Evolutionary conservation across 257 asterid species (phyloP), one percentile per base, ranked within the genome.

Genomic region (Linaria vulgaris): DNA sequence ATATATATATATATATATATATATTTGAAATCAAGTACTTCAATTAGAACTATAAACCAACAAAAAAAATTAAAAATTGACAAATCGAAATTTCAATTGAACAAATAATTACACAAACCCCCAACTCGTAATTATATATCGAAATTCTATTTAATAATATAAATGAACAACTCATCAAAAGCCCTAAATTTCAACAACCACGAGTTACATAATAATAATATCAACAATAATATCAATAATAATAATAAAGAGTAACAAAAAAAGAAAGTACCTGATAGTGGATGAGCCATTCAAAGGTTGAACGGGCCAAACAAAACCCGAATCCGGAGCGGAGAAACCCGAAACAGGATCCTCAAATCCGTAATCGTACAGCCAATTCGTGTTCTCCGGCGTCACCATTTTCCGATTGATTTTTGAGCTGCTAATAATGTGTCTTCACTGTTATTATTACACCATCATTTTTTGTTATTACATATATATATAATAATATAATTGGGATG

Each of bases 291-390:
- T 84, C 69, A 82, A 53, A 34, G 87, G 48, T 30, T 79, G 96
- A 27, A 76, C 38, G 52, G 95, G 78, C 96, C 91, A 44, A 88
- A n/a, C 76, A 69, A 65, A 84, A 80, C 22, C 90, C 96, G 94
- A 37, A 72, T 72, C 81, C 3, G 78, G 71, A 62, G 81, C 79
- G 1, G 85, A 17, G 61, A 87, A 80, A 72, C 75, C 76, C 67
- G 59, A 81, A 51, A 68, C 85, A 34, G 5, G 82, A 43, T 83
- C 98, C 70, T 78, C 96, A 23, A 84, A 73, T 43, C 83, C 95
- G 38, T 87, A 87, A 72, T 90, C 97, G 62, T 78, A 87, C 25
- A 90, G 83, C 97, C 97, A 90, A 67, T 90, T 83, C 45, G 97
- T 87, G 72, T 41, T 79, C 51, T 87, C 96, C 79, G 86, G 95